phyloP scores from a whole-genome alignment of 345 rosid species.

The Acer saccharum region DNA sequence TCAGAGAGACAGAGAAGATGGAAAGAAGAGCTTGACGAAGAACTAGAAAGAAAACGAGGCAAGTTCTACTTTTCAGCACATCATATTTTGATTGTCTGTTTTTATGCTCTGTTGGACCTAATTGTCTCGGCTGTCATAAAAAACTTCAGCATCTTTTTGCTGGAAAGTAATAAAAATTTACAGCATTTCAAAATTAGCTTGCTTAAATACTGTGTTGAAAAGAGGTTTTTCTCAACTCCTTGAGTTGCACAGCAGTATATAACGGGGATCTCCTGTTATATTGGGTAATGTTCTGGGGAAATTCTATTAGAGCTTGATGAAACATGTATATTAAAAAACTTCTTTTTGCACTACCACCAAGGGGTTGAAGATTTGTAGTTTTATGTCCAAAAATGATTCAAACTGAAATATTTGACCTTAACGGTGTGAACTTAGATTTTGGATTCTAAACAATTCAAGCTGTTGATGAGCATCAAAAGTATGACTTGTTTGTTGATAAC shows the following conservation, averaged over 20 bases:
- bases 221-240: slow-evolving; percentile 9
- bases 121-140: not conserved
- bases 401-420: not conserved
- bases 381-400: not conserved
- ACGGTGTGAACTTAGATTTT: not conserved
- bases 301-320: not conserved
- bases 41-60: slow-evolving; percentile 76
- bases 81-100: not conserved
- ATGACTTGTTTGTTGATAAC: not conserved
- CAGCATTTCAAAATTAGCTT: not conserved
- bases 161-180: not conserved
- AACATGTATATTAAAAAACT: not conserved
- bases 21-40: slow-evolving; percentile 91
- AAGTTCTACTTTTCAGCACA: slow-evolving; percentile 19
- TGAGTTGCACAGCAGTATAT: not conserved
- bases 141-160: not conserved
- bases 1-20: slow-evolving; percentile 69
- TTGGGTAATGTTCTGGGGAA: not conserved
- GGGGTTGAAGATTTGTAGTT: not conserved
- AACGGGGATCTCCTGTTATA: not conserved
- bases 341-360: not conserved
- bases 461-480: not conserved
- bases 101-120: slow-evolving; percentile 1
- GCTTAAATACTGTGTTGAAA: not conserved
- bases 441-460: not conserved